Conservation (phyloP, 140 eudicot species). For the Ambrosia hybrid region DNA sequence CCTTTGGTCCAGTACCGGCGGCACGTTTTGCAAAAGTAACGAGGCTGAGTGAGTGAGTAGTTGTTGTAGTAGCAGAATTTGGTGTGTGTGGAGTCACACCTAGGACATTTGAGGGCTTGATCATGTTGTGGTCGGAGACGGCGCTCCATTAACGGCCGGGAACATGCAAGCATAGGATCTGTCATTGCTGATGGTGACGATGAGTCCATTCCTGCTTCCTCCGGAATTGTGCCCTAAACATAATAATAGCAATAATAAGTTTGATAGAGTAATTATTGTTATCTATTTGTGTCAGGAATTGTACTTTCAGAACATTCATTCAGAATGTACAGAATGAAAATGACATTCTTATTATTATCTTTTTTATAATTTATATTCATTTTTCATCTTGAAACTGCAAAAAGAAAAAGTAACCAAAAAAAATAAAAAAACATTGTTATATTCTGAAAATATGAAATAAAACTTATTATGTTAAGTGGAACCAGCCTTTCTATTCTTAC, state of each 20-base stretch:
- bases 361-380: not conserved
- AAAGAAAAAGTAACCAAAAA: no score
- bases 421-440: not conserved
- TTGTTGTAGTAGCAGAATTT: constrained; percentile 97
- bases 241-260: not conserved
- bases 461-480: not conserved
- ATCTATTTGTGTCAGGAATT: constrained; percentile 34
- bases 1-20: constrained; percentile 95
- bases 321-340: constrained; percentile 17
- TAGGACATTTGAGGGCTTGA: constrained; percentile 82
- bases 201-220: constrained; percentile 60
- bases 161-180: constrained; percentile 57
- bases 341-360: not conserved
- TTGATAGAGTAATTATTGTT: not conserved
- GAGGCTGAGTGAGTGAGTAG: constrained; percentile 87
- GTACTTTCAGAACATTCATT: constrained; percentile 37
- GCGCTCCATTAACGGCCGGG: constrained; percentile 65
- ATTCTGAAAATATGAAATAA: not conserved
- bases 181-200: constrained; percentile 67
- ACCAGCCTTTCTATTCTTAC: no score
- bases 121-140: constrained; percentile 80
- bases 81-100: constrained; percentile 93
- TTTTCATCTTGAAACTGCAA: no score
- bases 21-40: constrained; percentile 90
- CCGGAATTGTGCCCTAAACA: constrained; percentile 60